phyloP scores from a whole-genome alignment of 352 stramenopile species.

The Pythium sukuiense region DNA sequence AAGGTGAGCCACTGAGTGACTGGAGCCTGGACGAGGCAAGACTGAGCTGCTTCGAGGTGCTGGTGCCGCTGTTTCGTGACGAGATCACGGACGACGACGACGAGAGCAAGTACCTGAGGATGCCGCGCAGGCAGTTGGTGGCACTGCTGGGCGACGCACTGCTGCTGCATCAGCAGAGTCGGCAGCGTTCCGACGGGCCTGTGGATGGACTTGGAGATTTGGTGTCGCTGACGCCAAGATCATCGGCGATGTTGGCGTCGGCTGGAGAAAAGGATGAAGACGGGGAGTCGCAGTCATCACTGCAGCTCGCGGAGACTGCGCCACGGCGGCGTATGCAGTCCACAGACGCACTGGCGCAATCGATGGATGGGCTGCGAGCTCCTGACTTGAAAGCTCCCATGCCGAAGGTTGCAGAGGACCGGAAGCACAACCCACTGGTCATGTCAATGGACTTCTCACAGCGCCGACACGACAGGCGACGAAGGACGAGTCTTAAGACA shows the following conservation, averaged over 20 bases:
- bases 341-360: constrained; percentile 10
- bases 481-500: background rate
- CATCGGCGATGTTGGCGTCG: background rate
- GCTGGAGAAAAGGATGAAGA: background rate
- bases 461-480: background rate
- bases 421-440: constrained; percentile 29
- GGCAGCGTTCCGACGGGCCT: background rate
- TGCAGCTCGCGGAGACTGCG: constrained; percentile 8
- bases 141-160: constrained; percentile 44
- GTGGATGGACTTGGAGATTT: background rate
- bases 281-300: background rate
- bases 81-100: constrained; percentile 35
- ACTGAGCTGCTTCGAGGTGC: constrained; percentile 44
- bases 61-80: constrained; percentile 49
- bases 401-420: background rate
- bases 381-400: background rate
- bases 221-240: constrained; percentile 4
- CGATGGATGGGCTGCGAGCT: background rate
- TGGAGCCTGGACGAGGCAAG: constrained; percentile 38
- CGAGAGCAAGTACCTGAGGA: constrained; percentile 50
- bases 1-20: background rate
- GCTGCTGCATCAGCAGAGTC: constrained; percentile 17
- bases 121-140: constrained; percentile 40
- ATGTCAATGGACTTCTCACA: constrained; percentile 32
- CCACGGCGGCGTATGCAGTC: background rate